phyloP scores from a whole-genome alignment of 148 eudicot genomes.

The Polygonum aviculare region DNA sequence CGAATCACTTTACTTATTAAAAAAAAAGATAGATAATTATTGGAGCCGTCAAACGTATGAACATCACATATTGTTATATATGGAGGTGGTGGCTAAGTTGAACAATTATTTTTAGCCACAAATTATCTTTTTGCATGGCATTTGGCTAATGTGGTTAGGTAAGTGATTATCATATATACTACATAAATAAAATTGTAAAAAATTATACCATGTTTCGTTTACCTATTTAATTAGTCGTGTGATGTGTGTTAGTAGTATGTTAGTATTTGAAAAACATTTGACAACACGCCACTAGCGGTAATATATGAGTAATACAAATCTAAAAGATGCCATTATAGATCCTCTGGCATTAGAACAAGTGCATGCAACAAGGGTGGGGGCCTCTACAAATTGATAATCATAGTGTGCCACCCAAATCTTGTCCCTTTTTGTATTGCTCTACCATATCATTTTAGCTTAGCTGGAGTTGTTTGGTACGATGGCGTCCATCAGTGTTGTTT shows the following conservation, averaged over 20 bases:
- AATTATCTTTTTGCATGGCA: not conserved
- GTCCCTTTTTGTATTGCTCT: slow-evolving; percentile 2
- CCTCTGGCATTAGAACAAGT: not conserved
- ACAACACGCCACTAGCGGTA: not conserved
- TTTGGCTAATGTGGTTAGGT: not conserved
- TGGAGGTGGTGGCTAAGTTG: slow-evolving; percentile 1
- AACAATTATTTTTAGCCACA: not conserved
- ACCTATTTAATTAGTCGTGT: not conserved
- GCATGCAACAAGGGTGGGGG: not conserved
- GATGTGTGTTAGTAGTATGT: not conserved
- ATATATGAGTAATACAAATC: not conserved
- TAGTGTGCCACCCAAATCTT: not conserved
- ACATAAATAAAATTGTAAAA: not conserved
- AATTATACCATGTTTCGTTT: not conserved
- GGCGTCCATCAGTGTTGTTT: not conserved
- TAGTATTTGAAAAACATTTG: not conserved
- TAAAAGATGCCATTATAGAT: not conserved
- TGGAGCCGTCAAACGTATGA: not conserved
- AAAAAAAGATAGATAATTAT: not conserved
- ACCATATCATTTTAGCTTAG: not conserved
- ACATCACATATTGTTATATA: not conserved
- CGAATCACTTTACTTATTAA: too few species aligned
- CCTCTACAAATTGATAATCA: not conserved
- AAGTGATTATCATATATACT: not conserved
- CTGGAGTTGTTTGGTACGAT: slow-evolving; percentile 4